These are phyloP conservation scores for Lentinula sp. DNA, from an alignment of 768 basidiomycete genomes.

Conservation along the genomic window DNA sequence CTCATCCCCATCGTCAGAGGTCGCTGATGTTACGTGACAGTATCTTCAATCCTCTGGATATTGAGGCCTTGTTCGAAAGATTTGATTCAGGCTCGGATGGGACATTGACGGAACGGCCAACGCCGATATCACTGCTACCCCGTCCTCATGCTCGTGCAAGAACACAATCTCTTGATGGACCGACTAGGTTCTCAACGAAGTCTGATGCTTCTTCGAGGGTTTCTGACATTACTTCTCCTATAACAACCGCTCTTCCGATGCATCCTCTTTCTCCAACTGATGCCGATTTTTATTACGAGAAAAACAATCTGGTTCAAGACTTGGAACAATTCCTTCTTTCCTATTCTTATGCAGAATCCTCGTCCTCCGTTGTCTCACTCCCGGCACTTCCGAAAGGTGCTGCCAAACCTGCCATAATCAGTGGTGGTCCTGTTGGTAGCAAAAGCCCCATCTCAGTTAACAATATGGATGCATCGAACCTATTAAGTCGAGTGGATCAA, in stretches of 20 bases:
- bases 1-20: background rate
- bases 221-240: background rate
- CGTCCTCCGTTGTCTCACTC: background rate
- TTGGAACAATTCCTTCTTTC: conserved; percentile 1
- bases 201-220: background rate
- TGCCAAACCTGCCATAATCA: background rate
- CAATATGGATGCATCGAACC: no score
- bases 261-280: background rate
- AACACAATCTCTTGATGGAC: background rate
- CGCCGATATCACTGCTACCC: background rate
- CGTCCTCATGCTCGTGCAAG: conserved; percentile 2
- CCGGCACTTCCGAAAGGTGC: conserved; percentile 1
- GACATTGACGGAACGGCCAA: background rate
- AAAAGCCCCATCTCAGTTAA: background rate
- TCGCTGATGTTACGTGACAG: background rate
- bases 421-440: background rate
- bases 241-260: background rate
- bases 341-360: background rate
- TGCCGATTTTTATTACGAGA: background rate
- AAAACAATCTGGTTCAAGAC: background rate
- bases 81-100: background rate
- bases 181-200: background rate
- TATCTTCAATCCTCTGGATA: background rate
- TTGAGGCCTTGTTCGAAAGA: background rate
- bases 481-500: background rate